Conservation (phyloP, 441 rosid species). For the Viola pubescens region DNA sequence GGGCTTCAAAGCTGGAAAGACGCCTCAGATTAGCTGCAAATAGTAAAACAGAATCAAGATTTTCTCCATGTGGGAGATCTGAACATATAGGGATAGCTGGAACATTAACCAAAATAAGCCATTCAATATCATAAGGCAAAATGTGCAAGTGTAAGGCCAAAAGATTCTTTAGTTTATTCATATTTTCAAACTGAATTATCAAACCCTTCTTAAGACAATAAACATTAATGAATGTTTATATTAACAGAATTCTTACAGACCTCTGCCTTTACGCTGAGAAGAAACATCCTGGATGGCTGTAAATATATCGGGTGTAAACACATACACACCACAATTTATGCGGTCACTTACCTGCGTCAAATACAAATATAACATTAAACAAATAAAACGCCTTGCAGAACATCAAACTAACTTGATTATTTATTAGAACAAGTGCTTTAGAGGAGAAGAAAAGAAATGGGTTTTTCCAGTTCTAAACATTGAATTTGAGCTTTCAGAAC, state of each 20-base stretch:
- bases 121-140: neutral
- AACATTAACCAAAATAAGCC: too few relatives aligned
- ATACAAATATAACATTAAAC: neutral
- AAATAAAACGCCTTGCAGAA: neutral
- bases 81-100: too few relatives aligned
- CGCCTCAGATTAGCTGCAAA: constrained; percentile 57
- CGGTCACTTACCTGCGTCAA: constrained; percentile 71
- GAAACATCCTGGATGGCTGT: constrained; percentile 61
- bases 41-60: constrained; percentile 14
- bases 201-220: neutral
- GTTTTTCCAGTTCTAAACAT: too few relatives aligned
- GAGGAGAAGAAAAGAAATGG: too few relatives aligned
- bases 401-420: too few relatives aligned
- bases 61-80: neutral
- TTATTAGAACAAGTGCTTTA: too few relatives aligned
- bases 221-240: neutral
- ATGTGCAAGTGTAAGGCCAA: neutral
- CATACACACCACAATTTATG: constrained; percentile 84
- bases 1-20: constrained; percentile 75
- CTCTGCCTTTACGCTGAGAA: constrained; percentile 52
- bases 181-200: constrained; percentile 9
- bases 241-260: constrained; percentile 25
- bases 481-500: too few relatives aligned
- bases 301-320: constrained; percentile 67
- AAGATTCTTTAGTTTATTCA: neutral